phyloP scores from a whole-genome alignment of 345 rosid genomes.

The Salix dunnii region DNA sequence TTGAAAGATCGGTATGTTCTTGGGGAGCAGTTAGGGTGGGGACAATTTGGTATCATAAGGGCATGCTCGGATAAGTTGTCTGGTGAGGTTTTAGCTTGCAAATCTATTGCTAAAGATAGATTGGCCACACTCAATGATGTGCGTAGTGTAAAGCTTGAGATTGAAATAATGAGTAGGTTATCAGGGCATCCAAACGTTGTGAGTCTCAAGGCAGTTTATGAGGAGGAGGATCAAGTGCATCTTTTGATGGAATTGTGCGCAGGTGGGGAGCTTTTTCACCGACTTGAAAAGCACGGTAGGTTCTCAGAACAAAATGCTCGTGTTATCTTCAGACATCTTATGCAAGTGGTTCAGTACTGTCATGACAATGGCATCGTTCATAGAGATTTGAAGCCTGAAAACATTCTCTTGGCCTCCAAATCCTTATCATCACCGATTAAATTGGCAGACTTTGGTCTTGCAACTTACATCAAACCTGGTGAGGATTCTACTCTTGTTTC shows the following conservation, averaged over 20 bases:
- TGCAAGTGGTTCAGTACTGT: conserved; percentile 67
- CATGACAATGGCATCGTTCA: conserved; percentile 71
- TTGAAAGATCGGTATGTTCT: conserved; percentile 59
- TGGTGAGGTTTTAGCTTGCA: conserved; percentile 58
- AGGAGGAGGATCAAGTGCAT: conserved; percentile 60
- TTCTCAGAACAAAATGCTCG: conserved; percentile 56
- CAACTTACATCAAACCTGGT: conserved; percentile 61
- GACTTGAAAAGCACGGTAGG: conserved; percentile 57
- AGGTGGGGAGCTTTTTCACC: conserved; percentile 69
- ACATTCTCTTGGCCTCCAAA: conserved; percentile 57
- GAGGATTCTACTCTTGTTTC: conserved; percentile 13
- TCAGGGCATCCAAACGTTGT: conserved; percentile 63
- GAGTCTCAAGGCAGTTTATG: conserved; percentile 63
- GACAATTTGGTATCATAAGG: conserved; percentile 76
- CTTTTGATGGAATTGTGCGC: conserved; percentile 58
- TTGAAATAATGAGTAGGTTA: conserved; percentile 57
- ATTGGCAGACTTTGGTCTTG: conserved; percentile 74
- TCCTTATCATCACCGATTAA: conserved; percentile 61
- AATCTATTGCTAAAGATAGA: conserved; percentile 61
- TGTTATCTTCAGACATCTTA: conserved; percentile 52
- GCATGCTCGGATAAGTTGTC: conserved; percentile 57
- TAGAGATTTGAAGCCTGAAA: conserved; percentile 68
- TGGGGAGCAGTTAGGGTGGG: conserved; percentile 74
- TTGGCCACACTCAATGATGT: conserved; percentile 44
- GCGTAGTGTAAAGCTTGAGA: conserved; percentile 53